phyloP scores from a whole-genome alignment of 2,329 filamentous ascomycete genomes.

The Byssoonygena ceratinophila region DNA sequence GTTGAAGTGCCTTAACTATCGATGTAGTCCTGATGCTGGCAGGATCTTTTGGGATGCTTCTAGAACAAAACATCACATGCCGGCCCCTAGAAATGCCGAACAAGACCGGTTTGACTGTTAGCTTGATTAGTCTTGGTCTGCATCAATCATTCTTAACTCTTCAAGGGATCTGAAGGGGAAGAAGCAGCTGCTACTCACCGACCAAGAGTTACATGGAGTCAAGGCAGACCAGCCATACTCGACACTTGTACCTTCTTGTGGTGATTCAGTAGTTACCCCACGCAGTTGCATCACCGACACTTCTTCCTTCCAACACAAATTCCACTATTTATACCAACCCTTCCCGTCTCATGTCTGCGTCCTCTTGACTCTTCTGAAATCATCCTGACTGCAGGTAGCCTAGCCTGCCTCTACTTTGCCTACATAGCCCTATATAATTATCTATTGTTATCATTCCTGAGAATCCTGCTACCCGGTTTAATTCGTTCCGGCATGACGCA shows the following conservation, averaged over 20 bases:
- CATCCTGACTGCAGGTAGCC: not conserved
- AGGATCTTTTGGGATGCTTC: not conserved
- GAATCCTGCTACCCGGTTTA: not conserved
- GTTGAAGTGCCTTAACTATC: not conserved
- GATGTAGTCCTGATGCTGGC: not conserved
- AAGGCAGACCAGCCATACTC: not conserved
- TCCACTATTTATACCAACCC: not conserved
- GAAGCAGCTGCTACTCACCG: not conserved
- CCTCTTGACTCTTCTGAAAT: not conserved
- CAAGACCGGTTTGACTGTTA: not conserved
- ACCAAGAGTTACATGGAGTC: not conserved
- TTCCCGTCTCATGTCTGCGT: not conserved
- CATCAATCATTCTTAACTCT: not conserved
- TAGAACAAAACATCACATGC: not conserved
- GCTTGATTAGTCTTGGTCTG: not conserved
- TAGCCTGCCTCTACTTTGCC: not conserved
- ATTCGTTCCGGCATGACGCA: conserved; percentile 17
- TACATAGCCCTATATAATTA: not conserved
- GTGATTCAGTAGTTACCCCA: not conserved
- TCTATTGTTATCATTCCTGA: not conserved
- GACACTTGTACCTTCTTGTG: not conserved
- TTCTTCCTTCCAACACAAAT: too few species aligned
- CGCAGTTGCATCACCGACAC: conserved; percentile 2
- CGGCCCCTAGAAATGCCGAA: not conserved
- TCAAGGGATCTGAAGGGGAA: not conserved